Base-by-base conservation (phyloP, 2,329 filamentous ascomycete genomes). In the Bipolaris oryzae region DNA sequence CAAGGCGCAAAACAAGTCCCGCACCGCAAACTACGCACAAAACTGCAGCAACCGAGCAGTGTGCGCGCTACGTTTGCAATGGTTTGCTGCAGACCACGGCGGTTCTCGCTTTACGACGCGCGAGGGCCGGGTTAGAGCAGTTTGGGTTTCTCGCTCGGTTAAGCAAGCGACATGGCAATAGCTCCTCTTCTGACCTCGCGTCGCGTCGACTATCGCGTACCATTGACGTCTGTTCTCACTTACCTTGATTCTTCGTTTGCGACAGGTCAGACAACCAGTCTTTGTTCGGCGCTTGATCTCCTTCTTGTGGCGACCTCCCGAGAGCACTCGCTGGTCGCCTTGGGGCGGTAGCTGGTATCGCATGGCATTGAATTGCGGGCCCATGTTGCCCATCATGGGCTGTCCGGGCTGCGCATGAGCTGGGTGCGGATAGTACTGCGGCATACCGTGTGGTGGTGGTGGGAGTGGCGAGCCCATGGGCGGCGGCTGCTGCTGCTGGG, bases 261-360 rank as follows among this genome's bases (percentile, higher is more conserved):
- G 77, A 78, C 80, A 82, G 20, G 80, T 82, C 74, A 82, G 59
- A 76, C 88, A 91, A n/a, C 87, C 87, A 1, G 87, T 90, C 78
- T 90, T 90, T 55, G 89, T 91, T 72, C 89, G 82, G 64, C 88
- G 82, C 79, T 91, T 91, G 74, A 91, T 89, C 77, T 91, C 88
- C 78, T 89, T 87, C 76, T 86, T 86, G 74, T 89, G 86, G 67
- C 87, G 81, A 45, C 84, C 85, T 57, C 85, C 84, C 20, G 84
- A 84, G 74, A 88, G 81, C 60, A 86, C 81, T 64, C 83, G 80
- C 71, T 81, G 63, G 77, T 81, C 77, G 34, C 66, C 64, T 44
- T 73, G 70, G 72, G 85, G 77, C 61, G 85, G 82, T 39, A 87
- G 74, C 57, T 83, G 80, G 71, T 84, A 86, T 69, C 84, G 81